Percentiles rank a stretch among this genome's conserved stretches.
phyloP scores from a whole-genome alignment of 352 stramenopile species.

The Pythium phragmitis region DNA sequence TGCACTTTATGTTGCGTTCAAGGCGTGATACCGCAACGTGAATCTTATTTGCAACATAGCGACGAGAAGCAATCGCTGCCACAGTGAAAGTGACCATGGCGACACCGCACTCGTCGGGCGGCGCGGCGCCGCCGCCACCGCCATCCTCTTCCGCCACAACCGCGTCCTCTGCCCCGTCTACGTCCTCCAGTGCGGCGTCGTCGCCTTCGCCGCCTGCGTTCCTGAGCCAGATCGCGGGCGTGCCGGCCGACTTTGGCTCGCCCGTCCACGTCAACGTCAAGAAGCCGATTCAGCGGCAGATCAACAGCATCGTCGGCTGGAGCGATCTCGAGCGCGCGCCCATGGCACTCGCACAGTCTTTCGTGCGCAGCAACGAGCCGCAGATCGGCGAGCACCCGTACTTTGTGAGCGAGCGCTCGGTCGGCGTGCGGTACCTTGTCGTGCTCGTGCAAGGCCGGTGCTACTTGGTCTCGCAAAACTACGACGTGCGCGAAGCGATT shows the following conservation, averaged over 20 bases:
- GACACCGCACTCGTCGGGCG: background rate
- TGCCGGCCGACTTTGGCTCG: slow-evolving; percentile 66
- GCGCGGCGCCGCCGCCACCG: background rate
- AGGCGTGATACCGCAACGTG: background rate
- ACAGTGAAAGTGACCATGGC: background rate
- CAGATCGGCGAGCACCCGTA: slow-evolving; percentile 81
- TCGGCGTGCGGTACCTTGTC: slow-evolving; percentile 74
- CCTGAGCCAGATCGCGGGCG: slow-evolving; percentile 21
- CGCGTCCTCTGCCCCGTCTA: background rate
- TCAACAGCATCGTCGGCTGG: slow-evolving; percentile 83
- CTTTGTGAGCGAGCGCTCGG: slow-evolving; percentile 81
- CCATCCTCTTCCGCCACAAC: background rate
- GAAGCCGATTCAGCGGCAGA: slow-evolving; percentile 80
- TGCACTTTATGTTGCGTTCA: too few relatives aligned
- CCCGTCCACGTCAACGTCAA: slow-evolving; percentile 65
- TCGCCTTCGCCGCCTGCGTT: slow-evolving; percentile 7
- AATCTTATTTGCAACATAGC: background rate
- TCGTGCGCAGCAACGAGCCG: slow-evolving; percentile 71
- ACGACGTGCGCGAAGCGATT: slow-evolving; percentile 77
- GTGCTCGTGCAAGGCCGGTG: slow-evolving; percentile 77
- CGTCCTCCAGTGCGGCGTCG: slow-evolving; percentile 3
- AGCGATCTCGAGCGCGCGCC: slow-evolving; percentile 72
- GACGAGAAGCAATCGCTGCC: background rate
- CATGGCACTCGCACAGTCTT: slow-evolving; percentile 67
- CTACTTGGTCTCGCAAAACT: slow-evolving; percentile 84